Base-by-base conservation (phyloP, 805 yeast species). In the Diddensiella transvaalensis region DNA sequence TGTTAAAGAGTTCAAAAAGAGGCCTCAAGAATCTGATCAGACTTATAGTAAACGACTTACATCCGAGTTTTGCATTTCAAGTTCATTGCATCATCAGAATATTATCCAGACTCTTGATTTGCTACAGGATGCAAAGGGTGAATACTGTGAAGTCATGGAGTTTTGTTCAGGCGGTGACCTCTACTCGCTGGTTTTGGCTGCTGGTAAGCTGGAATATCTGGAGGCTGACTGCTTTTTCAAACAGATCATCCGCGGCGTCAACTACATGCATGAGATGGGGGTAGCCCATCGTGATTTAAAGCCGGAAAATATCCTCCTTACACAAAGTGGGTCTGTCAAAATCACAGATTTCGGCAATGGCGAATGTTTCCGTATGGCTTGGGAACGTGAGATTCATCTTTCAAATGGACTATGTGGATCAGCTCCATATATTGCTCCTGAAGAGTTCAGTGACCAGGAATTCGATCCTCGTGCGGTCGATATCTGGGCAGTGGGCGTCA, bases 281-380 rank as follows among this genome's bases (percentile, higher is more conserved):
- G 89, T 90, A 22, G 89, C 96, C 0, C 96, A 89, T 67, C 85
- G 96, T 62, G 97, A 89, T 63, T 70, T 89, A 50, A 89, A 89
- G 64, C 88, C 95, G n/a, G 97, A 89, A 59, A 89, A 89, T 63
- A 71, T 89, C 26, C 65, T 89, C 23, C 70, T 89, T 42, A 80
- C 86, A 3, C 70, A 77, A 15, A 67, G 73, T 47, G 91, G 93
- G 10, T 74, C 78, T 49, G 71, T 82, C 45, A 83, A 82, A 62
- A 78, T 83, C 42, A 78, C 87, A 30, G 97, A 89, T 65, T 89
- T 89, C 66, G 97, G 97, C 29, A 87, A 90, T 41, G 82, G 95
- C 40, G 89, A 85, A 50, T 95, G 91, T 26, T 85, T 89, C 66
- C 80, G 85, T 56, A 87, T 95, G 40, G 86, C 88, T 1, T 88